Evolutionary conservation across 495 filamentous ascomycete species (phyloP).

Genomic region (Thermothielavioides terrestris): DNA sequence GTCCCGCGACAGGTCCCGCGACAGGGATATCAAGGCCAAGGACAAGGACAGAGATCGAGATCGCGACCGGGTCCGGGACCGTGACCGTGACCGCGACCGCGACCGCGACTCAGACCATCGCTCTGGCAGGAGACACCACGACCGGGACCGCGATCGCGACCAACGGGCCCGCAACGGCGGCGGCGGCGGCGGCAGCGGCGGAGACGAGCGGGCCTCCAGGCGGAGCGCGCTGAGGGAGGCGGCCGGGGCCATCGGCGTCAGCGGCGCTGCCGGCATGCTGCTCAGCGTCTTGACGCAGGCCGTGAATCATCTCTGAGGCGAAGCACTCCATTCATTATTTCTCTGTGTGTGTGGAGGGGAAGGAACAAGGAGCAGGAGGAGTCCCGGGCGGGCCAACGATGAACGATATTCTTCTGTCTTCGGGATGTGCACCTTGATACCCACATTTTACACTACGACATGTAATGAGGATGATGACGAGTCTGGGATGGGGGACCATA

Average conservation of each 20-base stretch:
- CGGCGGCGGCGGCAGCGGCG: conserved; percentile 19
- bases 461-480: not conserved
- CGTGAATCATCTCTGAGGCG: conserved; percentile 23
- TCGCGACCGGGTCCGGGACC: conserved; percentile 21
- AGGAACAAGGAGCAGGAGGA: not conserved
- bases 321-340: not conserved
- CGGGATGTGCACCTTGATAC: not conserved
- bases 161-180: conserved; percentile 22
- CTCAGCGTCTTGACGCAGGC: conserved; percentile 45
- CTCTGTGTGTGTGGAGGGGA: not conserved
- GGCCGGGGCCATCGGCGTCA: conserved; percentile 39
- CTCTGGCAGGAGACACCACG: not conserved
- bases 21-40: too few species aligned
- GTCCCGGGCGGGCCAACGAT: not conserved
- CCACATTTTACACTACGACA: not conserved
- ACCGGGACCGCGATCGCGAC: conserved; percentile 25
- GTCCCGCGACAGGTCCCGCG: not conserved
- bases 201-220: conserved; percentile 21
- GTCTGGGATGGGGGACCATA: not conserved
- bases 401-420: not conserved
- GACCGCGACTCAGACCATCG: conserved; percentile 13
- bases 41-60: conserved; percentile 12
- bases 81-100: conserved; percentile 13
- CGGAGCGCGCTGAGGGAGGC: conserved; percentile 34
- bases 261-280: conserved; percentile 43